These are phyloP conservation scores for Coemansia sp. DNA, from an alignment of 192 early-diverging fungal species.

Conservation along the genomic window DNA sequence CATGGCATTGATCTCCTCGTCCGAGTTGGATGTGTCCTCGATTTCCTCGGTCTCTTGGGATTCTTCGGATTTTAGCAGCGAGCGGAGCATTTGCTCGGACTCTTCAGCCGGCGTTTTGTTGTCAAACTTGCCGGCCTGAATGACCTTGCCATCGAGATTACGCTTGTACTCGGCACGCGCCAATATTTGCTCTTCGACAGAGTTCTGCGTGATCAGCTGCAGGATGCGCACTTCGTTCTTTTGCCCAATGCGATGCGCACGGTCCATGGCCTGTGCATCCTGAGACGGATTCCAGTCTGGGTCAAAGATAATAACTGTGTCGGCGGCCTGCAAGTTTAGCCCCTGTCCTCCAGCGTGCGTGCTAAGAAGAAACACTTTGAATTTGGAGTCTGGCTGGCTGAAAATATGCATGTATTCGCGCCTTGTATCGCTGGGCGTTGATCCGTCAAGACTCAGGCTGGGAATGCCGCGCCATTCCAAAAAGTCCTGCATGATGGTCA, in stretches of 20 bases:
- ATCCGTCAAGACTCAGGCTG: slow-evolving; percentile 88
- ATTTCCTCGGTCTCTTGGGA: slow-evolving; percentile 69
- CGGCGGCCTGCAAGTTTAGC: slow-evolving; percentile 93
- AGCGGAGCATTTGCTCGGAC: slow-evolving; percentile 85
- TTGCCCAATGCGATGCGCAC: slow-evolving; percentile 99
- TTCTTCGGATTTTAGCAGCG: slow-evolving; percentile 78
- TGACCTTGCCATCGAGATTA: slow-evolving; percentile 97
- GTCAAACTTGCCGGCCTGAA: slow-evolving; percentile 99
- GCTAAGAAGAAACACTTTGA: slow-evolving; percentile 88
- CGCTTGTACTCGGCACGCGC: slow-evolving; percentile 93
- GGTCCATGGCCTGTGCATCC: slow-evolving; percentile 98
- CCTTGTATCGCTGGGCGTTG: slow-evolving; percentile 87
- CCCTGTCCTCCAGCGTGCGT: slow-evolving; percentile 97
- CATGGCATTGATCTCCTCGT: slow-evolving; percentile 92
- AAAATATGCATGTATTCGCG: slow-evolving; percentile 75
- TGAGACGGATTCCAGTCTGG: slow-evolving; percentile 99
- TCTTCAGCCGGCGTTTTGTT: slow-evolving; percentile 92
- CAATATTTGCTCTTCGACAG: slow-evolving; percentile 93
- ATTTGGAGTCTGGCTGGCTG: slow-evolving; percentile 76
- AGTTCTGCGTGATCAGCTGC: slow-evolving; percentile 84
- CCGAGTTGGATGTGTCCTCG: slow-evolving; percentile 64
- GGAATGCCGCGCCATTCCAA: slow-evolving; percentile 68
- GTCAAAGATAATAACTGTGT: slow-evolving; percentile 98
- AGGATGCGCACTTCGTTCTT: slow-evolving; percentile 97
- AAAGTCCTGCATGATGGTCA: slow-evolving; percentile 98